Evolutionary conservation across 2,329 filamentous ascomycete species (phyloP).

Genomic region (Periconia sp.): DNA sequence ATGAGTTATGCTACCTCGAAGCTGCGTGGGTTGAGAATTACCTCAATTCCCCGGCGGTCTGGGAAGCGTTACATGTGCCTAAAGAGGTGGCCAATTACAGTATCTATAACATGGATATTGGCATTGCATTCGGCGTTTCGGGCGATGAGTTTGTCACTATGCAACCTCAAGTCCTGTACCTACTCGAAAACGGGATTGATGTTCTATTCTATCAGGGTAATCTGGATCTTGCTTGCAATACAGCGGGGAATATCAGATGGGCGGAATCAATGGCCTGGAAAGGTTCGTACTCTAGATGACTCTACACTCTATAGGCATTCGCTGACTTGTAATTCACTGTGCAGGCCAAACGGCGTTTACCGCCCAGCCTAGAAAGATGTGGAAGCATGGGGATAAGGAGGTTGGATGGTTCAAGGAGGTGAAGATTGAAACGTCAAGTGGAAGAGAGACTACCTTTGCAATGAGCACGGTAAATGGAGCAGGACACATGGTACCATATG

Average conservation of each 20-base stretch:
- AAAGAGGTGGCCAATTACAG: slow-evolving; percentile 41
- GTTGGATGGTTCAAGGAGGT: slow-evolving; percentile 45
- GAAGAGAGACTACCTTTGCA: slow-evolving; percentile 40
- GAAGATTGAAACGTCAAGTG: slow-evolving; percentile 31
- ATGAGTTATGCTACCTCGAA: slow-evolving; percentile 49
- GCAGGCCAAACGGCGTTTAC: slow-evolving; percentile 52
- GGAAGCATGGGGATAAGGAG: slow-evolving; percentile 29
- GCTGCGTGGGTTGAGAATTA: slow-evolving; percentile 35
- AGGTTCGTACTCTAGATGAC: too few relatives aligned
- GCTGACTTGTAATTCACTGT: too few relatives aligned
- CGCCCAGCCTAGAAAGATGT: slow-evolving; percentile 34
- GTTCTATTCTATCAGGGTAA: slow-evolving; percentile 51
- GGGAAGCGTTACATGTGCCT: slow-evolving; percentile 40
- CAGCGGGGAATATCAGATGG: slow-evolving; percentile 48
- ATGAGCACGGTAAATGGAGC: slow-evolving; percentile 47
- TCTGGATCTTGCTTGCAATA: slow-evolving; percentile 50
- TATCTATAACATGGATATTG: slow-evolving; percentile 29
- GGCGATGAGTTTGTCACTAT: slow-evolving; percentile 35
- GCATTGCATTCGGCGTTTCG: slow-evolving; percentile 34
- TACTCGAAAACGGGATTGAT: slow-evolving; percentile 46
- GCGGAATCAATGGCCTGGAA: slow-evolving; percentile 52
- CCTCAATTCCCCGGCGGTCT: slow-evolving; percentile 41
- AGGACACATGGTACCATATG: slow-evolving; percentile 51
- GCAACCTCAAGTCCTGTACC: slow-evolving; percentile 41
- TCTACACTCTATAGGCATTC: too few relatives aligned